Conservation (phyloP, 768 basidiomycete genomes). For the Leccinellum rugosiceps region DNA sequence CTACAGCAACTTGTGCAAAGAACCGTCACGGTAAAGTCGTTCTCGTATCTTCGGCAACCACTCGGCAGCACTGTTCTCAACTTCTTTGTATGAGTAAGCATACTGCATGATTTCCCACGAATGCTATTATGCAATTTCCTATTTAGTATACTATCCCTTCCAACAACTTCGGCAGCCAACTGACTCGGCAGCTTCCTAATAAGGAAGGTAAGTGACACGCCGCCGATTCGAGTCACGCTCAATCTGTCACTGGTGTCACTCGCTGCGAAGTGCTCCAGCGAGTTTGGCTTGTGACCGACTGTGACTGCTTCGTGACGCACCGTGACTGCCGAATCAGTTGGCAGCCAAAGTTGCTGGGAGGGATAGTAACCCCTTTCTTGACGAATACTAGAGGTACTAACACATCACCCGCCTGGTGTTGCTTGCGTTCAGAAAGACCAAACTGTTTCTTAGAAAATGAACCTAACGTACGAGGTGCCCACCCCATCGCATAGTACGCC, state of each 20-base stretch:
- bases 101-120: conserved; percentile 18
- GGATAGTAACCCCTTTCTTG: conserved; percentile 2
- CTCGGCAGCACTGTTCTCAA: conserved; percentile 13
- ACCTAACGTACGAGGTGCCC: conserved; percentile 46
- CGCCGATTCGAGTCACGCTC: neutral
- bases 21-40: conserved; percentile 12
- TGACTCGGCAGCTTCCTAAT: neutral
- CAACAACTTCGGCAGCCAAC: neutral
- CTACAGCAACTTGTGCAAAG: conserved; percentile 15
- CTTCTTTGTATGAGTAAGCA: conserved; percentile 23
- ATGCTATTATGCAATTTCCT: conserved; percentile 11
- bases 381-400: neutral
- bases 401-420: conserved; percentile 20
- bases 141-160: conserved; percentile 10
- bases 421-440: neutral
- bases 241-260: neutral
- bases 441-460: neutral
- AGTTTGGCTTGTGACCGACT: neutral
- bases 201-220: neutral
- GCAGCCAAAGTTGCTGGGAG: neutral
- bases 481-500: conserved; percentile 74
- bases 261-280: neutral
- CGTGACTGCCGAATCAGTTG: neutral
- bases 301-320: neutral
- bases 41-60: conserved; percentile 27